These are phyloP conservation scores for Chaetomiaceae sp. DNA, from an alignment of 2,329 filamentous ascomycete genomes.

Conservation along the genomic window DNA sequence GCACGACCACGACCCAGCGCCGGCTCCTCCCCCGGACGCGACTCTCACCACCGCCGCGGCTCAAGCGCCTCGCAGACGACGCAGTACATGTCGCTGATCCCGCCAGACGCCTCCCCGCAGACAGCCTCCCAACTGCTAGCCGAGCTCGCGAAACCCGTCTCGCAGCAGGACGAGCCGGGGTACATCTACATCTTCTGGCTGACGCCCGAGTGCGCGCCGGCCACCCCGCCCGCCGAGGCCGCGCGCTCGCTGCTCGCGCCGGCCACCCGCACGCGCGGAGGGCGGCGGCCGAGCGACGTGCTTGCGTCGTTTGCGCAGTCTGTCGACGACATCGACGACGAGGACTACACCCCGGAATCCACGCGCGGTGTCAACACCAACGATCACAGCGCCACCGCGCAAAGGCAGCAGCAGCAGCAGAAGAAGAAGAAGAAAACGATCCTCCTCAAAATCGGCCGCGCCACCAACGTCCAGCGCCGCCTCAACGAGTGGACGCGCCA, in stretches of 20 bases:
- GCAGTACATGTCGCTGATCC: slow-evolving; percentile 62
- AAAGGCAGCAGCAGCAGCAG: not conserved
- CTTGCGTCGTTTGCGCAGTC: slow-evolving; percentile 42
- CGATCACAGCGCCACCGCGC: slow-evolving; percentile 15
- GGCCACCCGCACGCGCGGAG: slow-evolving; percentile 30
- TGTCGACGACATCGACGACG: slow-evolving; percentile 3
- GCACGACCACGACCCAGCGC: slow-evolving; percentile 24
- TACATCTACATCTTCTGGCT: slow-evolving; percentile 99
- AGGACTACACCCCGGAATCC: not conserved
- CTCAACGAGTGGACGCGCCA: slow-evolving; percentile 92
- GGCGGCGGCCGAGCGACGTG: slow-evolving; percentile 48
- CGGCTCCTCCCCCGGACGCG: slow-evolving; percentile 19
- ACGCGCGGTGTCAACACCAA: slow-evolving; percentile 13
- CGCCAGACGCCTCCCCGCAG: slow-evolving; percentile 57
- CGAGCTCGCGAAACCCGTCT: slow-evolving; percentile 71
- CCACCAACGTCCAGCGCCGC: slow-evolving; percentile 79
- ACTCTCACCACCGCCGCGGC: slow-evolving; percentile 25
- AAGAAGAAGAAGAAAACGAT: slow-evolving; percentile 49
- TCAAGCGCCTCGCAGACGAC: slow-evolving; percentile 32
- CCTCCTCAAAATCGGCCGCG: slow-evolving; percentile 60
- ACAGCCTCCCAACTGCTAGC: slow-evolving; percentile 64
- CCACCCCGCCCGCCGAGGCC: slow-evolving; percentile 51
- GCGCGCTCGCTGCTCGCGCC: slow-evolving; percentile 54
- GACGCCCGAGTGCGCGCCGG: slow-evolving; percentile 56
- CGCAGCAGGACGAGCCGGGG: slow-evolving; percentile 68